Evolutionary conservation across 75 land plant species (phyloP).

Genomic region (Selaginella moellendorffii): DNA sequence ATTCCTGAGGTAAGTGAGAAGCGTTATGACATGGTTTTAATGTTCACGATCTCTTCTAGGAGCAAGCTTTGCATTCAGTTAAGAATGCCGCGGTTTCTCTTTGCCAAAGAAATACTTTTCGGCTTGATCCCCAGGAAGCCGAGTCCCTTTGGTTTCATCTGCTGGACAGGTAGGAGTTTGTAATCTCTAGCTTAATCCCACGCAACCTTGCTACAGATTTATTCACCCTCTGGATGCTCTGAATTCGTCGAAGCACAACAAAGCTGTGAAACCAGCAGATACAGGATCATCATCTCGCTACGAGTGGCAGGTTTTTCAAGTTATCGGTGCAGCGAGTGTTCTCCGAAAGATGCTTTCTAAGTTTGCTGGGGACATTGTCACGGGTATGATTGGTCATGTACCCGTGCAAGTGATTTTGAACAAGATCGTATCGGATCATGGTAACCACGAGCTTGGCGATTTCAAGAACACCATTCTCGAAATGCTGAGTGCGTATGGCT

Average conservation of each 20-base stretch:
- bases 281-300: background rate
- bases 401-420: slow-evolving; percentile 63
- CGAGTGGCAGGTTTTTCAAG: background rate
- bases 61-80: slow-evolving; percentile 27
- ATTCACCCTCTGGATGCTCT: slow-evolving; percentile 34
- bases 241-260: background rate
- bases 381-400: slow-evolving; percentile 87
- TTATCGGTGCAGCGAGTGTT: background rate
- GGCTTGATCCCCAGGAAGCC: slow-evolving; percentile 66
- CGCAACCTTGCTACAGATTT: slow-evolving; percentile 37
- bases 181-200: background rate
- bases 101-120: slow-evolving; percentile 82
- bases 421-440: slow-evolving; percentile 77
- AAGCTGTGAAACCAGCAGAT: background rate
- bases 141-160: slow-evolving; percentile 82
- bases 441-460: slow-evolving; percentile 82
- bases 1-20: background rate
- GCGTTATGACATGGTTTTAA: background rate
- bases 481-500: slow-evolving; percentile 89
- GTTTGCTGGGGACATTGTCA: slow-evolving; percentile 72
- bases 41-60: slow-evolving; percentile 27
- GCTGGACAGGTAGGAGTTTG: slow-evolving; percentile 53
- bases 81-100: slow-evolving; percentile 50
- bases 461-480: slow-evolving; percentile 77
- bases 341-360: slow-evolving; percentile 39